Base-by-base conservation (phyloP, 2,329 filamentous ascomycete genomes). In the Delphinella strobiligena region DNA sequence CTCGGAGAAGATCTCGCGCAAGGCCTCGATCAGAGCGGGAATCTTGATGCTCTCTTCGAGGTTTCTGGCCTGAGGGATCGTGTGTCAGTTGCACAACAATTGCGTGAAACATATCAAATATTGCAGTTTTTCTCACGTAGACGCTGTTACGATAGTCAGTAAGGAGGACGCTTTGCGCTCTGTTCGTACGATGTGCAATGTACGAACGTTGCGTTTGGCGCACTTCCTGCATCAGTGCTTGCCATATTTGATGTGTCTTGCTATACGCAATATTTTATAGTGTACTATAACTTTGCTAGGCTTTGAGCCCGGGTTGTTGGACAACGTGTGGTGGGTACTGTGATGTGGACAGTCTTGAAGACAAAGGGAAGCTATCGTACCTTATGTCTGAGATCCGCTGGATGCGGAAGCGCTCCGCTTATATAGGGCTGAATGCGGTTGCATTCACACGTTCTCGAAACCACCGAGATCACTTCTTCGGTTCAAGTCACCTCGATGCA, bases 11-110 rank as follows among this genome's bases (percentile, higher is more conserved):
- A 96, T 72, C 47, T 80, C 77, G 16, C 64, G 66, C 12, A 98
- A 71, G 0, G 83, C 74, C 49, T 81, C 74, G 48, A 80, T 82
- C 39, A 96, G 70, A 8, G 75, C 64, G 24, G 87, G 80, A 42
- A 84, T 71, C 60, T 93, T 94, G 61, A 93, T 79, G 56, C 82
- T 78, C 69, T 96, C 91, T 63, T 95, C 85, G 43, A 98, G 78
- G 59, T 95, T 95, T 53, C 81, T 83, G 47, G 75, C 67, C 67
- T 75, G 51, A 19, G 15, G n/a, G 9, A n/a, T 37, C 29, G 47
- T 42, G 42, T n/a, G 24, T 30, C 8, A 35, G 29, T 32, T 9
- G 19, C n/a, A 2, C 14, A 16, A 31, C 17, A 8, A 34, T 18
- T 10, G 16, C 11, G n/a, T 4, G 8, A 16, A 22, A 15, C 15